Percentiles rank a stretch among this genome's conserved stretches.
phyloP scores from a whole-genome alignment of 2,329 filamentous ascomycete species.

The Rasamsonia emersonii region DNA sequence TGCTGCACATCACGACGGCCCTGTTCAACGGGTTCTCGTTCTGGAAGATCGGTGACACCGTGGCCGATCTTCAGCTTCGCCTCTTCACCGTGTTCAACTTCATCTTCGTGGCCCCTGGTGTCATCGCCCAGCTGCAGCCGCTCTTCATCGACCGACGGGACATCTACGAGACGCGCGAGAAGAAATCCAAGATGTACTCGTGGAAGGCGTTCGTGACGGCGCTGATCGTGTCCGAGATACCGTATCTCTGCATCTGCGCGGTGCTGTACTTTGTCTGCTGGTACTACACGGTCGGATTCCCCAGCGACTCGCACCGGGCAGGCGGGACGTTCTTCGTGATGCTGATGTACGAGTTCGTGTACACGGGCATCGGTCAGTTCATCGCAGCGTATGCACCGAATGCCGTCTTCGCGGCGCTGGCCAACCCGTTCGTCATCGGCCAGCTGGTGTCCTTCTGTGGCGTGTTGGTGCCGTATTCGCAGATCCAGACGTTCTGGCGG shows the following conservation, averaged over 20 bases:
- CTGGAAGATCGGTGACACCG: conserved; percentile 56
- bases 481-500: conserved; percentile 58
- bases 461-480: conserved; percentile 55
- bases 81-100: conserved; percentile 63
- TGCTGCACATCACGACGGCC: conserved; percentile 43
- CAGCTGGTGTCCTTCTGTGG: conserved; percentile 64
- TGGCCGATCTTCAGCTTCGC: conserved; percentile 61
- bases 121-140: conserved; percentile 47
- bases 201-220: conserved; percentile 63
- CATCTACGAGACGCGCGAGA: conserved; percentile 58
- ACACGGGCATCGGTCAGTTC: conserved; percentile 66
- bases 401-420: conserved; percentile 61
- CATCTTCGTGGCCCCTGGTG: conserved; percentile 44
- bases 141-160: conserved; percentile 61
- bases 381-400: conserved; percentile 65
- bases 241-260: conserved; percentile 52
- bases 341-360: conserved; percentile 64
- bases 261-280: conserved; percentile 61
- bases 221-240: conserved; percentile 59
- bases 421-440: conserved; percentile 67
- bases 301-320: conserved; percentile 41
- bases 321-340: conserved; percentile 58
- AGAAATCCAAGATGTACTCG: conserved; percentile 61
- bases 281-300: conserved; percentile 64
- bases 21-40: conserved; percentile 51